A percentile compares a stretch with the other conserved stretches of the same genome.
These are phyloP conservation scores for Coprinellus aureogranulatus DNA, from an alignment of 768 basidiomycete genomes.

Conservation along the genomic window DNA sequence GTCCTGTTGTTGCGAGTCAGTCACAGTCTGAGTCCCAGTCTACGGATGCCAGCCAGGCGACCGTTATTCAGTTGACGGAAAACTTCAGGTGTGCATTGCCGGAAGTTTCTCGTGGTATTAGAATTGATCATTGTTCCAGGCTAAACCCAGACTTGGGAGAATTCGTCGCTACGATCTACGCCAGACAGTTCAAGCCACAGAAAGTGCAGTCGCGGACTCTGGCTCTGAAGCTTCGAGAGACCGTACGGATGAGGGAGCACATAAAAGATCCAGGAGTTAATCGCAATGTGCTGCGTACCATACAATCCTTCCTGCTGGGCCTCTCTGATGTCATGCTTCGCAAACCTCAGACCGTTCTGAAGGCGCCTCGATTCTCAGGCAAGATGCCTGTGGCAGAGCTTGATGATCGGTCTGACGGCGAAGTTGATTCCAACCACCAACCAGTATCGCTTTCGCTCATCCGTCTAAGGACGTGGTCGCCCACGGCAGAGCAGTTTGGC, in stretches of 20 bases:
- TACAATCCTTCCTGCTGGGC: conserved; percentile 38
- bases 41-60: conserved; percentile 28
- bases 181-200: conserved; percentile 45
- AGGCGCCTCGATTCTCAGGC: conserved; percentile 15
- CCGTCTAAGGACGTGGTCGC: conserved; percentile 34
- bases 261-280: conserved; percentile 14
- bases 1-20: conserved; percentile 6
- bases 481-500: conserved; percentile 30
- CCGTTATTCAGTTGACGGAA: conserved; percentile 48
- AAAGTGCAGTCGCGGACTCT: conserved; percentile 43
- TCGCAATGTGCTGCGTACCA: conserved; percentile 20
- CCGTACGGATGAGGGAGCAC: conserved; percentile 20
- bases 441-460: conserved; percentile 47
- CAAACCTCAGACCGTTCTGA: conserved; percentile 34
- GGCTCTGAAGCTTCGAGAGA: conserved; percentile 29
- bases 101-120: background rate
- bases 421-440: conserved; percentile 25
- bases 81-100: conserved; percentile 41
- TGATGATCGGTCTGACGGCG: background rate
- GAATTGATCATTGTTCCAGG: conserved; percentile 21
- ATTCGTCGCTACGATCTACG: conserved; percentile 53
- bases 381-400: background rate
- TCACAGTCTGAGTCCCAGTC: conserved; percentile 14
- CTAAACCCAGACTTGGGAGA: conserved; percentile 53
- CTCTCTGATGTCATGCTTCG: conserved; percentile 46